A percentile compares a stretch with the other conserved stretches of the same genome.
These are phyloP conservation scores for Backusella macrospora DNA, from an alignment of 192 early-diverging fungal species.

Conservation along the genomic window DNA sequence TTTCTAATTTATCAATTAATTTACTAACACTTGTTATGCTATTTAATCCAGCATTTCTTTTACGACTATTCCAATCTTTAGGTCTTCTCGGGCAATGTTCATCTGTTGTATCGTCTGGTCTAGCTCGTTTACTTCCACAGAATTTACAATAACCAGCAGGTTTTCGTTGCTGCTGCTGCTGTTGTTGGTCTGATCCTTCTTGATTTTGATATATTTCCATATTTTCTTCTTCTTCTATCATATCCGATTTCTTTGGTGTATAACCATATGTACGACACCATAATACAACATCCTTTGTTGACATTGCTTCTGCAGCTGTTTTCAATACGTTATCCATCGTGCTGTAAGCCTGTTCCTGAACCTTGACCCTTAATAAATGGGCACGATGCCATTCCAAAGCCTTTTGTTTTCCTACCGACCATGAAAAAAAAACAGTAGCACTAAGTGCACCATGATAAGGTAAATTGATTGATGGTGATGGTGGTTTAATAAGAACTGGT, in stretches of 20 bases:
- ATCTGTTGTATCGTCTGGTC: constrained; percentile 19
- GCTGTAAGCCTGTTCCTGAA: constrained; percentile 29
- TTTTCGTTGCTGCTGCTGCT: neutral
- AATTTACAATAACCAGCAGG: constrained; percentile 37
- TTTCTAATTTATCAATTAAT: constrained; percentile 26
- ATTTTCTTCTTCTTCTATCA: neutral
- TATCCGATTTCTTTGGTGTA: constrained; percentile 41
- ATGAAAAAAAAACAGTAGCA: constrained; percentile 39
- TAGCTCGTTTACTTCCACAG: constrained; percentile 41
- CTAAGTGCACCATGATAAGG: constrained; percentile 48
- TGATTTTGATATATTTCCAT: neutral
- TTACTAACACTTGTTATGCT: constrained; percentile 35
- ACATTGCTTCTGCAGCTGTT: constrained; percentile 24
- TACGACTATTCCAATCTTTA: constrained; percentile 28
- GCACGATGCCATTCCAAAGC: constrained; percentile 59
- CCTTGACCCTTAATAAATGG: constrained; percentile 33
- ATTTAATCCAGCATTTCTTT: constrained; percentile 31
- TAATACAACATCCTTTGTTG: constrained; percentile 45
- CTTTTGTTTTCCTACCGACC: constrained; percentile 51
- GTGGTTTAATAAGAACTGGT: constrained; percentile 13
- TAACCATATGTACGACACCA: constrained; percentile 49
- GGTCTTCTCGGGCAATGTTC: constrained; percentile 36
- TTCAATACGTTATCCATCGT: constrained; percentile 27
- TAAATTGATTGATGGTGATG: neutral
- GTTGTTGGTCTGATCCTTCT: neutral